Base-by-base conservation (phyloP, 345 rosid genomes). In the Citrus sp. region DNA sequence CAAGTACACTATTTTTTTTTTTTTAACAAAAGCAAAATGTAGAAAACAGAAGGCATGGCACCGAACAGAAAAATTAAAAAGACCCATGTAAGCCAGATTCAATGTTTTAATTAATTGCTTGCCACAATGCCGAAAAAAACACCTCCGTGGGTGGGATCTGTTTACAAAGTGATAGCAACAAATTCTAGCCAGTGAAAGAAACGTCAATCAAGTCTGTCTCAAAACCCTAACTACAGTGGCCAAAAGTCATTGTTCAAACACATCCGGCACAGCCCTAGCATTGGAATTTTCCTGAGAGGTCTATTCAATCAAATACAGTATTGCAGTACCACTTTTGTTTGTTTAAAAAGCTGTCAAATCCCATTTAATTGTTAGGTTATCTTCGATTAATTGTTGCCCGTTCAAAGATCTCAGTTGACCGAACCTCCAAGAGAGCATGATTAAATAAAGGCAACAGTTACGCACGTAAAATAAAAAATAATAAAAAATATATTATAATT, bases 131-230 rank as follows among this genome's bases (percentile, higher is more conserved):
- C 19, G 0, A 30, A 72, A 70, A 72, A 70, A 16, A 5, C 35
- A 21, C 27, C 55, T 71, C 16, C 19, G 3, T 4, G 16, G 9
- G 3, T 9, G 27, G 9, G 27, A 19, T 18, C 24, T 9, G 42
- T 28, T 30, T 71, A 5, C 37, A 28, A 71, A 70, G 4, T 38
- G 9, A 37, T 35, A 4, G 16, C 37, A 70, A 51, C 74, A 71
- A 32, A 71, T 30, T 54, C 61, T 4, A 9, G 13, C 4, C 35
- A 56, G 40, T 13, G 59, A 72, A 0, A 30, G 42, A 72, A 72
- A 72, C 51, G 35, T 72, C 65, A 72, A 56, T 72, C 75, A 72
- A 72, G 4, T 56, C 22, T 70, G 74, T 49, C 60, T 8, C 42
- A 2, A 65, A 49, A 51, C 58, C 58, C 21, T 27, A 70, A 30